phyloP scores from a whole-genome alignment of 192 early-diverging fungal species.

The Backusella circina region DNA sequence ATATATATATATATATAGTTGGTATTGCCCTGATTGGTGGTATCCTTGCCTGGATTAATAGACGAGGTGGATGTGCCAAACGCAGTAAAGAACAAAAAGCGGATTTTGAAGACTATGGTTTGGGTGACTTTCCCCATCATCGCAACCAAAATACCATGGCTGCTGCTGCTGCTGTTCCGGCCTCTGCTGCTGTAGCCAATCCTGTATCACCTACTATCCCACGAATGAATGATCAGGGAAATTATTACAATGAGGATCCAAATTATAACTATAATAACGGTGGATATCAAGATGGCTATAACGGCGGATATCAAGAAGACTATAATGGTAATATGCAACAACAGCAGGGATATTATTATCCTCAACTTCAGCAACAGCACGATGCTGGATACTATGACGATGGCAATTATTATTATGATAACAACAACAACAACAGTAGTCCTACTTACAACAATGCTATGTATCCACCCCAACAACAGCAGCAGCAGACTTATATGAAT shows the following conservation, averaged over 20 bases:
- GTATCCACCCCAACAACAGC: neutral
- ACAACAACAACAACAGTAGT: neutral
- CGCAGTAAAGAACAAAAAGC: neutral
- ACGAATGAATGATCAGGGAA: conserved; percentile 18
- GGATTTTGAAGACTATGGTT: conserved; percentile 11
- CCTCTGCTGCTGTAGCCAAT: neutral
- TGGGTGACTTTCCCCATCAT: conserved; percentile 4
- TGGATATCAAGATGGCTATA: neutral
- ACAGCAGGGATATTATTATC: neutral
- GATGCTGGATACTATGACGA: conserved; percentile 24
- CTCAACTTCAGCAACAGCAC: conserved; percentile 5
- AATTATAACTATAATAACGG: neutral
- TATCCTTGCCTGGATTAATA: conserved; percentile 24
- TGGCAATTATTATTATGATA: conserved; percentile 19
- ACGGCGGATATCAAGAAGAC: neutral
- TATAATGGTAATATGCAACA: neutral
- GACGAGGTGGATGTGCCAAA: conserved; percentile 24
- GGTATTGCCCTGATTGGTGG: conserved; percentile 29
- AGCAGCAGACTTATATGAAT: neutral
- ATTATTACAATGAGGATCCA: conserved; percentile 7
- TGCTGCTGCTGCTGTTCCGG: neutral
- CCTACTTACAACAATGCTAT: neutral
- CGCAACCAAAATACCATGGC: conserved; percentile 15
- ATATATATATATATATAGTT: conserved; percentile 16
- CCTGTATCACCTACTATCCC: conserved; percentile 19